Evolutionary conservation across 805 yeast genomes (phyloP).

Genomic region (Metahyphopichia silvanorum): DNA sequence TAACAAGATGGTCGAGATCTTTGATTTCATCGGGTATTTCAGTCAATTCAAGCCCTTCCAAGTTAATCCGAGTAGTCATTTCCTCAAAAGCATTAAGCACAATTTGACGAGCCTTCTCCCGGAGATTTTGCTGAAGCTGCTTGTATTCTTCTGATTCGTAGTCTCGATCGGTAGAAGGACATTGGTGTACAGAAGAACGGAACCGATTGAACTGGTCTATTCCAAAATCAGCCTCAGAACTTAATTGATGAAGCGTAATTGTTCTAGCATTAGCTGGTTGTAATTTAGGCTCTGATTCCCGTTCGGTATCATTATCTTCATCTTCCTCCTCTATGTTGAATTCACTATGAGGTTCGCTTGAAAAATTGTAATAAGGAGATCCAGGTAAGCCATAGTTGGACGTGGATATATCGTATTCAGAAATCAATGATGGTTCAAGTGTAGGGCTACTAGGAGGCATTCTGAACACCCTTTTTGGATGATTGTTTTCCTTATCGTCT

Average conservation of each 20-base stretch:
- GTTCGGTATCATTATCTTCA: background rate
- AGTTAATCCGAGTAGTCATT: slow-evolving; percentile 37
- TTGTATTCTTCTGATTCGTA: slow-evolving; percentile 15
- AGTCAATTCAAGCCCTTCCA: slow-evolving; percentile 46
- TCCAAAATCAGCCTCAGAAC: slow-evolving; percentile 44
- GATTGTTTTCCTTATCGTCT: slow-evolving; percentile 9
- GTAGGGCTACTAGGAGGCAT: slow-evolving; percentile 46
- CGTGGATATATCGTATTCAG: slow-evolving; percentile 29
- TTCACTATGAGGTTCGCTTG: slow-evolving; percentile 4
- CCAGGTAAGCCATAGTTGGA: slow-evolving; percentile 19
- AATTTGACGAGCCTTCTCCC: slow-evolving; percentile 34
- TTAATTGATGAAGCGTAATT: background rate
- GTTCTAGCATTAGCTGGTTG: background rate
- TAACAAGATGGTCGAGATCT: slow-evolving; percentile 54
- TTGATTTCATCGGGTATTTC: slow-evolving; percentile 56
- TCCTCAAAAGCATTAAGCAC: slow-evolving; percentile 49
- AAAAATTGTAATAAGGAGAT: slow-evolving; percentile 17
- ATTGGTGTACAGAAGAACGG: slow-evolving; percentile 17
- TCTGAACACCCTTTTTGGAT: slow-evolving; percentile 1
- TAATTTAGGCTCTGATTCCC: background rate
- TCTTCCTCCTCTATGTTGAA: slow-evolving; percentile 1
- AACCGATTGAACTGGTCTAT: slow-evolving; percentile 47
- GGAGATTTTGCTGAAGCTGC: slow-evolving; percentile 13
- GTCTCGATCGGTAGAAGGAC: slow-evolving; percentile 34
- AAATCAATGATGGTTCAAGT: slow-evolving; percentile 24